Conservation (phyloP, 257 asterid species). For the Jacaranda copaia region DNA sequence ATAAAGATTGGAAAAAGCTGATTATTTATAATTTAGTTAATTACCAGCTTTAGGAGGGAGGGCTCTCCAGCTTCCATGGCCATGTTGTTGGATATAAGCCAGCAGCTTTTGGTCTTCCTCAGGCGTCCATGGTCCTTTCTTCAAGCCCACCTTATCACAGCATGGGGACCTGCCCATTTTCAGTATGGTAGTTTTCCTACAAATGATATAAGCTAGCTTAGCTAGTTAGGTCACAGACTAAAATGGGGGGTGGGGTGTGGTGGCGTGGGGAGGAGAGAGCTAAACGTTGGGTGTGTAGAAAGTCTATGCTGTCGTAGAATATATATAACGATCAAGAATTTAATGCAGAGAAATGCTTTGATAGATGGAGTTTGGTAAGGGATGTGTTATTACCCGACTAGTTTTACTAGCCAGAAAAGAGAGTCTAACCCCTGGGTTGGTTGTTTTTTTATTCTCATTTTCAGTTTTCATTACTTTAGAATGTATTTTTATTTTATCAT, state of each 20-base stretch:
- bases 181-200: no score
- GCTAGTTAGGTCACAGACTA: not conserved
- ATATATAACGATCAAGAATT: not conserved
- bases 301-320: not conserved
- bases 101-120: constrained; percentile 57
- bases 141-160: constrained; percentile 56
- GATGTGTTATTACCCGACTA: not conserved
- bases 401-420: not conserved
- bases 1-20: no score
- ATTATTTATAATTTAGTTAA: not conserved
- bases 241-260: not conserved
- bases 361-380: not conserved
- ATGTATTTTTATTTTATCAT: no score
- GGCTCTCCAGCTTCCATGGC: constrained; percentile 70
- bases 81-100: constrained; percentile 54
- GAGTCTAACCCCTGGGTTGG: not conserved
- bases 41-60: constrained; percentile 66
- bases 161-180: constrained; percentile 59
- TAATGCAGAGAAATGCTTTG: not conserved
- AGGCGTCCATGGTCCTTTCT: constrained; percentile 68
- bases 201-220: not conserved
- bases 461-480: no score
- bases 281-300: not conserved
- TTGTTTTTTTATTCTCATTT: no score
- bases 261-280: not conserved